These are phyloP conservation scores for Pseudogymnoascus sp. DNA, from an alignment of 2,329 filamentous ascomycete species.

Conservation along the genomic window DNA sequence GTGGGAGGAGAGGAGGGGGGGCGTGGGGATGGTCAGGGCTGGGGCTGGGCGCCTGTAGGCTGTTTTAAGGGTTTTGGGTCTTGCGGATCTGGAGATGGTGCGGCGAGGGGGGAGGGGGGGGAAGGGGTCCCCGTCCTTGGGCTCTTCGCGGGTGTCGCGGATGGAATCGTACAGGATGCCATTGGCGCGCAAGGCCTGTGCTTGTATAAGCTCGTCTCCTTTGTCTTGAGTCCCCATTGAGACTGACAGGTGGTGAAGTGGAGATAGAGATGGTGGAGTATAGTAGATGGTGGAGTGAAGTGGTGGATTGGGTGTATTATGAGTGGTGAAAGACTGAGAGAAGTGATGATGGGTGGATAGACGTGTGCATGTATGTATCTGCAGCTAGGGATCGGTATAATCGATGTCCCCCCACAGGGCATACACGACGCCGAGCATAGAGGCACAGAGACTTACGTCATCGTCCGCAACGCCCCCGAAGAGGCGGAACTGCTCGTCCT, in stretches of 20 bases:
- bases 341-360: not conserved
- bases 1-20: not conserved
- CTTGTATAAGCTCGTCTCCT: constrained; percentile 11
- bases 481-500: constrained; percentile 22
- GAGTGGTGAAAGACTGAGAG: constrained; percentile 1
- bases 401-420: constrained; percentile 19
- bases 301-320: not conserved
- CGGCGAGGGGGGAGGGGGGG: not conserved
- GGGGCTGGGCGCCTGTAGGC: not conserved
- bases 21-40: not conserved
- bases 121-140: not conserved
- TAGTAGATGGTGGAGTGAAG: not conserved
- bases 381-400: constrained; percentile 9
- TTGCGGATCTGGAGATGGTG: not conserved
- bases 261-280: not conserved
- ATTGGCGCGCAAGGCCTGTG: constrained; percentile 5
- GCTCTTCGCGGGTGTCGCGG: not conserved
- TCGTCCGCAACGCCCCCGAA: constrained; percentile 27
- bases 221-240: not conserved
- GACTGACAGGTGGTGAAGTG: not conserved
- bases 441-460: constrained; percentile 23
- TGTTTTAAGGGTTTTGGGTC: not conserved
- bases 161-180: constrained; percentile 9
- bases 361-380: not conserved
- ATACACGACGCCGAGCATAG: constrained; percentile 26